A percentile compares a stretch with the other conserved stretches of the same genome.
Evolutionary conservation across 139 green algal species (phyloP).

Genomic region (Chlorella sp.): DNA sequence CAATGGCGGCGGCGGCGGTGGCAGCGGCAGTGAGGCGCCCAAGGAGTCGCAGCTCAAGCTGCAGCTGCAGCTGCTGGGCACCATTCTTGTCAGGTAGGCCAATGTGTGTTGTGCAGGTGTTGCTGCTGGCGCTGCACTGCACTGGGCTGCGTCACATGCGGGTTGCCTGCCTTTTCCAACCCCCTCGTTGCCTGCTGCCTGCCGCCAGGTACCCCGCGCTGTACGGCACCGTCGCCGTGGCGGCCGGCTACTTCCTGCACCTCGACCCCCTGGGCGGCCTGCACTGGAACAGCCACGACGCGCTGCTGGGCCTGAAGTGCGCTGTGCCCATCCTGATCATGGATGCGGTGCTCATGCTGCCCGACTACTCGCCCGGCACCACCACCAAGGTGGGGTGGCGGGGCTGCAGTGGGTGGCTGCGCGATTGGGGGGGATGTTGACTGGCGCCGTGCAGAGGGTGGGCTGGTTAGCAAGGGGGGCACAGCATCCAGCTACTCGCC

Average conservation of each 20-base stretch:
- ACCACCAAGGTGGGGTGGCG: conserved; percentile 30
- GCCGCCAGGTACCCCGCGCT: conserved; percentile 28
- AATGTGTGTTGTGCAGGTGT: too few species aligned
- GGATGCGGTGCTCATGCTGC: conserved; percentile 57
- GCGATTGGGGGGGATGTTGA: too few species aligned
- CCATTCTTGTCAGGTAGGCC: conserved; percentile 22
- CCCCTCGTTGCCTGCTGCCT: too few species aligned
- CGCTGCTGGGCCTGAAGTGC: conserved; percentile 43
- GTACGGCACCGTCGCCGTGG: conserved; percentile 49
- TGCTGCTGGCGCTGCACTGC: too few species aligned
- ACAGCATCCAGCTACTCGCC: too few species aligned
- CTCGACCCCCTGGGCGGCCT: conserved; percentile 50
- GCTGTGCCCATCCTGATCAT: conserved; percentile 42
- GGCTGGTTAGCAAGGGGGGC: too few species aligned
- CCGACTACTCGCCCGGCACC: conserved; percentile 42
- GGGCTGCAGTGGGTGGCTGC: too few species aligned
- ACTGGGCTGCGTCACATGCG: too few species aligned
- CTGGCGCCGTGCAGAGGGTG: too few species aligned
- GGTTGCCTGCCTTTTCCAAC: too few species aligned
- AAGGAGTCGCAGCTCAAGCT: background rate
- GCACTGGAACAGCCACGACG: conserved; percentile 40
- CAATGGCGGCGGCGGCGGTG: background rate
- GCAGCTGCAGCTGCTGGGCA: conserved; percentile 16
- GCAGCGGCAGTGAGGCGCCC: background rate
- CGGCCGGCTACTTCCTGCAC: conserved; percentile 41